phyloP scores from a whole-genome alignment of 331 rosid genomes.

The Stylosanthes scabra region DNA sequence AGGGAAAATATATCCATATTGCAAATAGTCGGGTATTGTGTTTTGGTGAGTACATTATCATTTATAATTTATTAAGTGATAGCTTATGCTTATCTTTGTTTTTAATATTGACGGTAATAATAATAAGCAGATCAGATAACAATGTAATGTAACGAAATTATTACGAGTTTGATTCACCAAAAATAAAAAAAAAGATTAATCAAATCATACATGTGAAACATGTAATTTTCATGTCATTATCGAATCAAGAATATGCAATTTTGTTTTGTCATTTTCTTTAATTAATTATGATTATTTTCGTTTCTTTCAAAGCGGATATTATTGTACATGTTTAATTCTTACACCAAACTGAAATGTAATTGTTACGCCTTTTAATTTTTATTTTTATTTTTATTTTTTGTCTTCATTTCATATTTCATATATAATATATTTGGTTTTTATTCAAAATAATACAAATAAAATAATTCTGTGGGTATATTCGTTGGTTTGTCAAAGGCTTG shows the following conservation, averaged over 20 bases:
- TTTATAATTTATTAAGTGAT: not conserved
- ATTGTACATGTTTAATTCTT: not conserved
- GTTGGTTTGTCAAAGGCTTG: not conserved
- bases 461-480: not conserved
- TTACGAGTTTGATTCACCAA: not conserved
- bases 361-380: not conserved
- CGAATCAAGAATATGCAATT: conserved; percentile 3
- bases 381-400: not conserved
- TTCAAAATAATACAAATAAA: not conserved
- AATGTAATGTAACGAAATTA: not conserved
- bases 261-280: conserved; percentile 21
- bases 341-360: not conserved
- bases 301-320: not conserved
- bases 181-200: not conserved
- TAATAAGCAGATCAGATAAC: not conserved
- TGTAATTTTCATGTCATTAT: conserved; percentile 16
- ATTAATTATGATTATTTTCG: not conserved
- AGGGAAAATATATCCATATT: too few species aligned
- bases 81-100: not conserved
- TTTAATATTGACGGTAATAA: not conserved
- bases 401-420: not conserved
- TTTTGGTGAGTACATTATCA: too few species aligned
- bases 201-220: conserved; percentile 21
- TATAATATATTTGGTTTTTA: too few species aligned
- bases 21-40: too few species aligned